These are phyloP conservation scores for Fusarium foetens DNA, from an alignment of 2,329 filamentous ascomycete genomes.

Conservation along the genomic window DNA sequence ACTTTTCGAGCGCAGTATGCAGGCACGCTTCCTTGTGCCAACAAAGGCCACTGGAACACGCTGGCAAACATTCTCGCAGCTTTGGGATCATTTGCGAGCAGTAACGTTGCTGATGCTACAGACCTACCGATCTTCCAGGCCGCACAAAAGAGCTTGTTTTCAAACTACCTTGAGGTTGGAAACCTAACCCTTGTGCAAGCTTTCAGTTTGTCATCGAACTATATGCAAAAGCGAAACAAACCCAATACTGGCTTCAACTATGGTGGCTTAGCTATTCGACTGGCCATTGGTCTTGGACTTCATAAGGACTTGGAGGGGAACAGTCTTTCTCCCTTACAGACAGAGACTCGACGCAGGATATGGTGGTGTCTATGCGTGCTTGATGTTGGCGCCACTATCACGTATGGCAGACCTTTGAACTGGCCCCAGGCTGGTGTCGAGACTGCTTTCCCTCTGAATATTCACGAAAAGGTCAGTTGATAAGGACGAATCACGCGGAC, in stretches of 20 bases:
- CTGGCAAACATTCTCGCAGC: conserved; percentile 17
- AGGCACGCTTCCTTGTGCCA: conserved; percentile 14
- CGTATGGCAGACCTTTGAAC: conserved; percentile 25
- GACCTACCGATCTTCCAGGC: conserved; percentile 23
- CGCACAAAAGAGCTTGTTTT: conserved; percentile 20
- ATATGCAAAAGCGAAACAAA: conserved; percentile 30
- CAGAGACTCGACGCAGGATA: conserved; percentile 20
- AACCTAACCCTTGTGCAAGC: conserved; percentile 28
- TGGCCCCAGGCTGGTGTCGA: conserved; percentile 28
- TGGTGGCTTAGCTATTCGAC: conserved; percentile 12
- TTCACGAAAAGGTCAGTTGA: conserved; percentile 17
- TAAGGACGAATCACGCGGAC: rapidly evolving
- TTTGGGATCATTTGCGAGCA: conserved; percentile 22
- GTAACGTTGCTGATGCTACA: background rate
- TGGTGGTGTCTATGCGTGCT: conserved; percentile 32
- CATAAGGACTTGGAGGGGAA: conserved; percentile 20
- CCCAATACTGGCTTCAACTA: conserved; percentile 28
- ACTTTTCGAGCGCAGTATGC: conserved; percentile 28
- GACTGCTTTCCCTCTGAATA: conserved; percentile 20
- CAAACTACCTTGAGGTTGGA: conserved; percentile 26
- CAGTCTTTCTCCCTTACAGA: conserved; percentile 7
- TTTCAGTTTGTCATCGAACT: conserved; percentile 9
- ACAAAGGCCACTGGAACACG: conserved; percentile 22
- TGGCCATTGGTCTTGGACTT: conserved; percentile 17
- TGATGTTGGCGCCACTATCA: conserved; percentile 24